These are phyloP conservation scores for Trypanosoma cruzi DNA, from an alignment of 208 protist species.

Conservation along the genomic window DNA sequence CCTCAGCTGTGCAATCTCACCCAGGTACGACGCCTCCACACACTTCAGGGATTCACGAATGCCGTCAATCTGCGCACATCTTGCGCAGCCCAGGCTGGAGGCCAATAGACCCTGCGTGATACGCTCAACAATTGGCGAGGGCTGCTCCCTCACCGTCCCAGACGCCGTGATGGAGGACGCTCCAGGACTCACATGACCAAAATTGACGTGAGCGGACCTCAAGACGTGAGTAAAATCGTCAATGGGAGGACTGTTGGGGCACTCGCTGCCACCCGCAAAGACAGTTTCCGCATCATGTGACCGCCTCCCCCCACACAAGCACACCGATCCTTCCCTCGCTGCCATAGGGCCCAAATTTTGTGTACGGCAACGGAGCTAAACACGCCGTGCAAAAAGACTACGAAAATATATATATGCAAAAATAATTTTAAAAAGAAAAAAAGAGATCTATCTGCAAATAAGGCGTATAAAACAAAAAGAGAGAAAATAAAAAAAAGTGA, in stretches of 20 bases:
- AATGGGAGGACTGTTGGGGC: background rate
- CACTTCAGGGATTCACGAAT: conserved; percentile 15
- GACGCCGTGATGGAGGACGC: background rate
- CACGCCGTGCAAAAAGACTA: background rate
- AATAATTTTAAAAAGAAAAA: background rate
- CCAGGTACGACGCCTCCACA: conserved; percentile 26
- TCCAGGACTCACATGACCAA: background rate
- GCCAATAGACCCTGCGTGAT: conserved; percentile 7
- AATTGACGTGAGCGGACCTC: conserved; percentile 11
- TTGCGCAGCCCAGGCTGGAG: conserved; percentile 3
- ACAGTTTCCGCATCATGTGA: background rate
- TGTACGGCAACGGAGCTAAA: background rate
- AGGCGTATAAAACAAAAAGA: background rate
- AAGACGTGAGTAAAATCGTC: conserved; percentile 23
- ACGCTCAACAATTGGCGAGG: background rate
- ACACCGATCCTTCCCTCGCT: background rate
- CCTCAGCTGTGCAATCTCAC: conserved; percentile 24
- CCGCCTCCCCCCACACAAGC: background rate
- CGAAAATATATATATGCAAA: background rate
- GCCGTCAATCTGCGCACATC: conserved; percentile 22
- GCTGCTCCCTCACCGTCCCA: background rate
- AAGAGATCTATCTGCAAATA: background rate
- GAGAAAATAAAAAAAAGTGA: background rate
- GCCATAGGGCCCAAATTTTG: background rate
- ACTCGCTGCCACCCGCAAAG: background rate